These are phyloP conservation scores for Cytidiella melzeri DNA, from an alignment of 768 basidiomycete species.

Conservation along the genomic window DNA sequence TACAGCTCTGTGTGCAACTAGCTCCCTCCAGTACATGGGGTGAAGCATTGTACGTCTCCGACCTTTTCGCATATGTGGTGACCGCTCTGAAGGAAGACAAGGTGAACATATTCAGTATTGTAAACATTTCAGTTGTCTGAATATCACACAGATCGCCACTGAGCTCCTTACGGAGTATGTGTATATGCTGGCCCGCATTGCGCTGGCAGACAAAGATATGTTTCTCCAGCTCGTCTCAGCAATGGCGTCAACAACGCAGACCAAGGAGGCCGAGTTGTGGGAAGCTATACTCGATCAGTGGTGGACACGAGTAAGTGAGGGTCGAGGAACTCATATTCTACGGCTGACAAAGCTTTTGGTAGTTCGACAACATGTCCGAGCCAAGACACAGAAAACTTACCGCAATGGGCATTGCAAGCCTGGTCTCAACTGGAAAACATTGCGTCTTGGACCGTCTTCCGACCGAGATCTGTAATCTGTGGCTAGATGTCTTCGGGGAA, in stretches of 20 bases:
- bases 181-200: slow-evolving; percentile 68
- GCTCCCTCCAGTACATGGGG: slow-evolving; percentile 65
- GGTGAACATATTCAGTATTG: slow-evolving; percentile 37
- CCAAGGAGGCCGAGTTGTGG: slow-evolving; percentile 51
- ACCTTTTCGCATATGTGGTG: slow-evolving; percentile 61
- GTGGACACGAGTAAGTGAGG: slow-evolving; percentile 62
- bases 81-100: slow-evolving; percentile 60
- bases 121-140: too few relatives aligned
- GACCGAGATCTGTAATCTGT: slow-evolving; percentile 77
- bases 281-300: slow-evolving; percentile 71
- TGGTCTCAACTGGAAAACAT: slow-evolving; percentile 68
- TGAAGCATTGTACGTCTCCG: slow-evolving; percentile 64
- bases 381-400: slow-evolving; percentile 77
- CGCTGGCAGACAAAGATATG: slow-evolving; percentile 55
- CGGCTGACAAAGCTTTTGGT: slow-evolving; percentile 5
- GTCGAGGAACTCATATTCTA: neutral
- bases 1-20: slow-evolving; percentile 58
- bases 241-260: slow-evolving; percentile 41
- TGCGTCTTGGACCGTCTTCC: slow-evolving; percentile 69
- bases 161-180: slow-evolving; percentile 61
- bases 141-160: slow-evolving; percentile 33
- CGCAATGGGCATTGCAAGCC: slow-evolving; percentile 74
- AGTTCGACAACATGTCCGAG: slow-evolving; percentile 93
- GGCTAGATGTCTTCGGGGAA: slow-evolving; percentile 86
- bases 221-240: slow-evolving; percentile 69